A percentile compares a stretch with the other conserved stretches of the same genome.
Conservation (phyloP, 164 flowering plant species). For the Malania oleifera region DNA sequence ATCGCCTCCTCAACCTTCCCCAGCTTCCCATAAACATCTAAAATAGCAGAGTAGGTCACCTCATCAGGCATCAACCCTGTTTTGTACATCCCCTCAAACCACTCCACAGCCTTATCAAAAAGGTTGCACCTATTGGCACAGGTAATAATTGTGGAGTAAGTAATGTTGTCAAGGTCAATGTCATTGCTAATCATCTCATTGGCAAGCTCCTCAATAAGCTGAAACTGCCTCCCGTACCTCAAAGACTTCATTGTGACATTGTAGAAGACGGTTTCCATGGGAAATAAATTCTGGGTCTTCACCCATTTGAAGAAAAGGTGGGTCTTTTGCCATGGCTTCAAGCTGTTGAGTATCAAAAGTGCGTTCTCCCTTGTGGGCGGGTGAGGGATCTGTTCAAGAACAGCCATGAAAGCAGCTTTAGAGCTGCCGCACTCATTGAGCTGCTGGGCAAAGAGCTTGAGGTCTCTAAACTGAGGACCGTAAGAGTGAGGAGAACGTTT, state of each 20-base stretch:
- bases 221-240: conserved; percentile 76
- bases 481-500: conserved; percentile 44
- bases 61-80: conserved; percentile 95
- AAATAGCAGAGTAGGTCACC: conserved; percentile 82
- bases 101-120: conserved; percentile 78
- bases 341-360: conserved; percentile 58
- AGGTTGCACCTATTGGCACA: conserved; percentile 71
- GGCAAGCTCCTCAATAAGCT: conserved; percentile 65
- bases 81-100: conserved; percentile 94
- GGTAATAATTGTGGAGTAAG: conserved; percentile 91
- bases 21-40: conserved; percentile 83
- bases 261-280: conserved; percentile 80
- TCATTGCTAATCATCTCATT: conserved; percentile 68
- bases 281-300: conserved; percentile 64
- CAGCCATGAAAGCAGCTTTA: conserved; percentile 36
- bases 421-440: conserved; percentile 46
- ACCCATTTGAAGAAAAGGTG: conserved; percentile 76
- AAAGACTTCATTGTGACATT: conserved; percentile 88
- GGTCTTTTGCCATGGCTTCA: conserved; percentile 75
- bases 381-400: conserved; percentile 50
- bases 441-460: conserved; percentile 52
- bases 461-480: conserved; percentile 63
- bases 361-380: conserved; percentile 67
- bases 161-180: conserved; percentile 74
- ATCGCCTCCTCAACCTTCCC: conserved; percentile 85